Percentiles rank a stretch among this genome's conserved stretches.
phyloP scores from a whole-genome alignment of 2,329 filamentous ascomycete species.

The Cladophialophora yegresii region DNA sequence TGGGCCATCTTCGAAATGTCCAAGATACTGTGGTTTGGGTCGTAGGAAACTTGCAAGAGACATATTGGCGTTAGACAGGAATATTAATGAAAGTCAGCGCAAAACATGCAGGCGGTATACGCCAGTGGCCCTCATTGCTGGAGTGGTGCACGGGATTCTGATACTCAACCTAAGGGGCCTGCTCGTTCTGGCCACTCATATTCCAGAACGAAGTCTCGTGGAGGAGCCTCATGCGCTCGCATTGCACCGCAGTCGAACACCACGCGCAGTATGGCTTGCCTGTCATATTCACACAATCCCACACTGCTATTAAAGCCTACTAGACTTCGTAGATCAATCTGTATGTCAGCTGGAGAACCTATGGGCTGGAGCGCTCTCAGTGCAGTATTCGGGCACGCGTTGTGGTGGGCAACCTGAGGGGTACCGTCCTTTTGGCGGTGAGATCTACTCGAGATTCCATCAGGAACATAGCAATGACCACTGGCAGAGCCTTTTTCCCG shows the following conservation, averaged over 20 bases:
- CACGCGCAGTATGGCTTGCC: background rate
- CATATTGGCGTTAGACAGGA: background rate
- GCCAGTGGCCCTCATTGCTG: background rate
- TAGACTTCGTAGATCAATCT: background rate
- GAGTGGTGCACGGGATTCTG: conserved; percentile 12
- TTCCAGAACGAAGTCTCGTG: conserved; percentile 22
- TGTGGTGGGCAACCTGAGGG: background rate
- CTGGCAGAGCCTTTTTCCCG: background rate
- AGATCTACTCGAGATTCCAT: background rate
- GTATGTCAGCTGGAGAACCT: background rate
- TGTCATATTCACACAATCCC: background rate
- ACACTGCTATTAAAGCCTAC: background rate
- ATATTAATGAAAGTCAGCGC: background rate
- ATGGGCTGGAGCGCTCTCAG: background rate
- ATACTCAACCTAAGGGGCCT: conserved; percentile 15
- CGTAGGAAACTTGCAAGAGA: conserved; percentile 1
- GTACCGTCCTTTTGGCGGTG: background rate
- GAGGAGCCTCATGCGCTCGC: conserved; percentile 18
- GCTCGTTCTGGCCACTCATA: conserved; percentile 19
- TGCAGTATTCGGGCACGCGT: conserved; percentile 3
- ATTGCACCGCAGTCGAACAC: conserved; percentile 4
- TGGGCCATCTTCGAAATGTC: conserved; percentile 8
- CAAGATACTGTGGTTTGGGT: background rate
- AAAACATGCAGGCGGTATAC: background rate
- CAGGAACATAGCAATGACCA: background rate